Conservation (phyloP, 2,329 filamentous ascomycete species). For the Septoria linicola region DNA sequence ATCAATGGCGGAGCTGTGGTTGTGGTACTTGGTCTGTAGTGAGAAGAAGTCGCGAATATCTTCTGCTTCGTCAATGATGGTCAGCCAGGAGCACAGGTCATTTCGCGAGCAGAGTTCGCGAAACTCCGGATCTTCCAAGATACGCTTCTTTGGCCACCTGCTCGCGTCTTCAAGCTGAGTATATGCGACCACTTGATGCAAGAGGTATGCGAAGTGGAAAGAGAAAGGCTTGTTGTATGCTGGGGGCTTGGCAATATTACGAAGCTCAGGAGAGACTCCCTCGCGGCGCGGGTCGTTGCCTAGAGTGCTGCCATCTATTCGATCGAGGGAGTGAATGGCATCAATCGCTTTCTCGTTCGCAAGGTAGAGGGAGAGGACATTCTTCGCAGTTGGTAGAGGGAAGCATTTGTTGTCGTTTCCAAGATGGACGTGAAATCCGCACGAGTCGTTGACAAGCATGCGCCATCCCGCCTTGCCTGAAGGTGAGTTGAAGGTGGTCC, state of each 20-base stretch:
- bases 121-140: too few species aligned
- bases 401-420: slow-evolving; percentile 31
- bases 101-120: too few species aligned
- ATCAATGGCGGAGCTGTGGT: slow-evolving; percentile 19
- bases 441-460: slow-evolving; percentile 27
- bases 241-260: background rate
- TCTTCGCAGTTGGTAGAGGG: slow-evolving; percentile 28
- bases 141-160: background rate
- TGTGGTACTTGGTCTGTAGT: too few species aligned
- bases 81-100: too few species aligned
- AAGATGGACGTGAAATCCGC: slow-evolving; percentile 37
- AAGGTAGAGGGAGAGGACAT: slow-evolving; percentile 30
- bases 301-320: slow-evolving; percentile 19
- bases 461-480: slow-evolving; percentile 15
- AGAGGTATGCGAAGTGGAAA: slow-evolving; percentile 3
- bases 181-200: background rate
- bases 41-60: too few species aligned
- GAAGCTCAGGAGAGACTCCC: too few species aligned
- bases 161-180: background rate
- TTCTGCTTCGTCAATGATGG: too few species aligned
- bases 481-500: slow-evolving; percentile 13
- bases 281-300: background rate
- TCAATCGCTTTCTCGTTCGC: slow-evolving; percentile 35
- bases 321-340: slow-evolving; percentile 26
- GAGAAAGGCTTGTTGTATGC: slow-evolving; percentile 21